These are phyloP conservation scores for Populus deltoides DNA, from an alignment of 345 rosid species.

Conservation along the genomic window DNA sequence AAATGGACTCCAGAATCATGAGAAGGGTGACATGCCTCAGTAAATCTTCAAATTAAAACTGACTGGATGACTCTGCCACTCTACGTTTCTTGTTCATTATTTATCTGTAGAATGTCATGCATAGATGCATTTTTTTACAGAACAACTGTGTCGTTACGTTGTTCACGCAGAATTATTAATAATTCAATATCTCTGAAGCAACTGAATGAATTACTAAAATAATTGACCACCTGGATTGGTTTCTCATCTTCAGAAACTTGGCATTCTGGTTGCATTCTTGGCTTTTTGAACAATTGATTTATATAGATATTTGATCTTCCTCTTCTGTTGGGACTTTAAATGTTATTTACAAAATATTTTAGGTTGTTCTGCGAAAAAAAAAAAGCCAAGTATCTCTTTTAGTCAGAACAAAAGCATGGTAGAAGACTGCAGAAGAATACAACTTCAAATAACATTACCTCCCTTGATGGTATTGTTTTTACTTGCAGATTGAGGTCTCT, in stretches of 20 bases:
- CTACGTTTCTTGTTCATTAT: background rate
- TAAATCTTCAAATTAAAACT: slow-evolving; percentile 11
- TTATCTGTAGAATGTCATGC: slow-evolving; percentile 1
- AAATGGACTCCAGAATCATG: slow-evolving; percentile 21
- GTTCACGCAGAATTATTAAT: background rate
- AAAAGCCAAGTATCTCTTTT: background rate
- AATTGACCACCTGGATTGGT: background rate
- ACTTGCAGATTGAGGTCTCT: slow-evolving; percentile 4
- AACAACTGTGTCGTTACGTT: background rate
- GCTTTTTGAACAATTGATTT: background rate
- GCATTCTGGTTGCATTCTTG: background rate
- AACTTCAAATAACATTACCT: background rate
- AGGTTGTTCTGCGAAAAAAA: background rate
- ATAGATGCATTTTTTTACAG: slow-evolving; percentile 1
- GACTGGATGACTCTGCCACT: background rate
- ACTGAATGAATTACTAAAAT: too few relatives aligned
- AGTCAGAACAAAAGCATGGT: background rate
- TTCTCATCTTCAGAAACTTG: background rate
- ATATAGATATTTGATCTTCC: background rate
- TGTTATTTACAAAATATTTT: background rate
- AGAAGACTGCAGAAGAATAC: background rate
- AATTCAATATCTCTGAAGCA: too few relatives aligned
- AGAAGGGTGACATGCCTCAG: slow-evolving; percentile 22
- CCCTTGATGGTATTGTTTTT: slow-evolving; percentile 8
- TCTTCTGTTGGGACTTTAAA: background rate